phyloP scores from a whole-genome alignment of 2,329 filamentous ascomycete species.

The Ophiocordyceps camponoti-saundersi region DNA sequence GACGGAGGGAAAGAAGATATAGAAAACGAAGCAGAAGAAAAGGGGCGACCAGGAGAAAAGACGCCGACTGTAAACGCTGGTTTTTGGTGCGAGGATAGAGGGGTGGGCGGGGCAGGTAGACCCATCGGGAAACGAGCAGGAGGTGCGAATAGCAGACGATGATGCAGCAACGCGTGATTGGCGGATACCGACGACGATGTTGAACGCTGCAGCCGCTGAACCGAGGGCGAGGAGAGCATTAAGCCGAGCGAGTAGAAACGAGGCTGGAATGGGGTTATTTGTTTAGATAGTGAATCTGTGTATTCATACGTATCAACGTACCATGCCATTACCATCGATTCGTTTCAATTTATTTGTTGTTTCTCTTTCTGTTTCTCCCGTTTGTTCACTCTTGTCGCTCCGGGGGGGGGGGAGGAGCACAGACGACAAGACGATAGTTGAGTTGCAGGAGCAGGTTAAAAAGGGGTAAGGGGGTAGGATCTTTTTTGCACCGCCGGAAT shows the following conservation, averaged over 20 bases:
- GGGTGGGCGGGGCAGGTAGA: not conserved
- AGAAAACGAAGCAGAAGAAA: not conserved
- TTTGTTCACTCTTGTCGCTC: too few relatives aligned
- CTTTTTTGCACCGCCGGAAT: too few relatives aligned
- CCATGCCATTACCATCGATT: too few relatives aligned
- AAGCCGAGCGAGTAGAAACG: not conserved
- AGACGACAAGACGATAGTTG: too few relatives aligned
- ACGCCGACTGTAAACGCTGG: constrained; percentile 13
- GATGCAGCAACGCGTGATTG: not conserved
- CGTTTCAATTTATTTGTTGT: too few relatives aligned
- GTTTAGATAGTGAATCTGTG: too few relatives aligned
- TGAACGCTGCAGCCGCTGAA: not conserved
- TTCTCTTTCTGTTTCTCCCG: too few relatives aligned
- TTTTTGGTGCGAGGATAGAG: not conserved
- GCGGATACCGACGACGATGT: not conserved
- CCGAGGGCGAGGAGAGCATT: not conserved
- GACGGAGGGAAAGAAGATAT: constrained; percentile 3
- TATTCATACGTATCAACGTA: too few relatives aligned
- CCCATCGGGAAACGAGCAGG: not conserved
- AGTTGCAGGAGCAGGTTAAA: too few relatives aligned
- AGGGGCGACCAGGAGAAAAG: constrained; percentile 19
- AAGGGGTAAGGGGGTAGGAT: too few relatives aligned
- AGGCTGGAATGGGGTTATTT: too few relatives aligned
- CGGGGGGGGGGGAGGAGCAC: too few relatives aligned
- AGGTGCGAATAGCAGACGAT: not conserved